These are phyloP conservation scores for Leishmania braziliensis DNA, from an alignment of 208 protist genomes.

Conservation along the genomic window DNA sequence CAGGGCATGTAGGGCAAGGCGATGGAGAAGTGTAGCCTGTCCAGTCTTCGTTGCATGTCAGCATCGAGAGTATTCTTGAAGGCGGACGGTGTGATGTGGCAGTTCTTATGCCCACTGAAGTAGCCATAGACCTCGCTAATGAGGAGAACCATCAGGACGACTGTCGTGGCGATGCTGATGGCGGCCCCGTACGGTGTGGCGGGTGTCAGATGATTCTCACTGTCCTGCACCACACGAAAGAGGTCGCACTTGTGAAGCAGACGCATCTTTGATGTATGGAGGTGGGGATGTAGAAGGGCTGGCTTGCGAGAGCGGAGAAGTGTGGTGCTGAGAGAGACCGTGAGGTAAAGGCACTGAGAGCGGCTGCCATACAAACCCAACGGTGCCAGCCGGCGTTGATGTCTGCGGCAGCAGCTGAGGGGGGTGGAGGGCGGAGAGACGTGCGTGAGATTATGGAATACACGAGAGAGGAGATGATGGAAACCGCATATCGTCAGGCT, in stretches of 20 bases:
- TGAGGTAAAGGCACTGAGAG: not conserved
- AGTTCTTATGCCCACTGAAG: slow-evolving; percentile 35
- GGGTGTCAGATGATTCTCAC: slow-evolving; percentile 36
- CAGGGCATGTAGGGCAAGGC: slow-evolving; percentile 29
- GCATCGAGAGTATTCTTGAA: slow-evolving; percentile 25
- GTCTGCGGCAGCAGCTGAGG: not conserved
- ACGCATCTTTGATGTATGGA: slow-evolving; percentile 6
- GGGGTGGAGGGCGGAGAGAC: not conserved
- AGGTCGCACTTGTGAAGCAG: slow-evolving; percentile 36
- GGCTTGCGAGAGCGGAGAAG: not conserved
- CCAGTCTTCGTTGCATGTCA: slow-evolving; percentile 6
- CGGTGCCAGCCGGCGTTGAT: not conserved
- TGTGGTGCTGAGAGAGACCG: not conserved
- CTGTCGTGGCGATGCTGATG: slow-evolving; percentile 22
- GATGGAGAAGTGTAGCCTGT: slow-evolving; percentile 32
- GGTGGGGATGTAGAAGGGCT: not conserved
- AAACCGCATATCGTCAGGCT: not conserved
- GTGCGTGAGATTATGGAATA: not conserved
- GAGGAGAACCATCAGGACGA: slow-evolving; percentile 27
- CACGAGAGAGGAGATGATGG: not conserved
- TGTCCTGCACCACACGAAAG: slow-evolving; percentile 48
- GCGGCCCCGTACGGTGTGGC: slow-evolving; percentile 30
- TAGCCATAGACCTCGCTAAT: slow-evolving; percentile 26
- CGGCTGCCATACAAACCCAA: not conserved
- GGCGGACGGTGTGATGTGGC: slow-evolving; percentile 30